Base-by-base conservation (phyloP, 2,329 filamentous ascomycete species). In the Arthrobotrys sinensis region DNA sequence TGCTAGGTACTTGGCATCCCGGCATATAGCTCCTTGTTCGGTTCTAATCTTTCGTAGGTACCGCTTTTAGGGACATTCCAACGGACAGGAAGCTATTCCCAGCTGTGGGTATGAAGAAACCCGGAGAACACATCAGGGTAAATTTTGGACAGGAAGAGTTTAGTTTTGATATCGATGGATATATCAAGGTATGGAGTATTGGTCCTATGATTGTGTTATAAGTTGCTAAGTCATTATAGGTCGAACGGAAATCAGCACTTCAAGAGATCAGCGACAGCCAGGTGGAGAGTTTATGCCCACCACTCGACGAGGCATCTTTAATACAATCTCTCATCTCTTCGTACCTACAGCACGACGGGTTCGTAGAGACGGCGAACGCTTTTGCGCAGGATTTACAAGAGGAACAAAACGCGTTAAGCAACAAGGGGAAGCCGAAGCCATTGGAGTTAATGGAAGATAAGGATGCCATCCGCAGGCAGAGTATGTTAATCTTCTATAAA, bases 331-430 rank as follows among this genome's bases (percentile, higher is more conserved):
- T 98, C 71, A 90, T 95, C 83, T 80, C 86, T 80, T 53, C 55
- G 84, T 98, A 97, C 81, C 86, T 99, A 12, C 92, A 94, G 43
- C 95, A 98, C 81, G 96, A 98, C 82, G 96, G 96, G 76, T 98
- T 97, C 81, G 91, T 97, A 6, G 95, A 97, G 81, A 97, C 95
- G 0, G 94, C 94, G 7, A 90, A 91, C 80, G 93, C 93, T 0
- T 98, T 99, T 86, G 90, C 92, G 2, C 88, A 91, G 81, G 95
- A 98, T 82, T 90, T 97, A 28, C 88, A 89, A 67, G 86, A 88
- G 14, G 93, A 97, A 83, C 91, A 92, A 81, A 86, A 89, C 81
- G 90, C 92, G 7, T 85, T 97, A 70, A 60, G 55, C 43, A 89
- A 88, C 50, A 55, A 60, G 11, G 55, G 34, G 84, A 86, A n/a